Evolutionary conservation across 2,329 filamentous ascomycete species (phyloP).

Genomic region (Fusarium newnesense): DNA sequence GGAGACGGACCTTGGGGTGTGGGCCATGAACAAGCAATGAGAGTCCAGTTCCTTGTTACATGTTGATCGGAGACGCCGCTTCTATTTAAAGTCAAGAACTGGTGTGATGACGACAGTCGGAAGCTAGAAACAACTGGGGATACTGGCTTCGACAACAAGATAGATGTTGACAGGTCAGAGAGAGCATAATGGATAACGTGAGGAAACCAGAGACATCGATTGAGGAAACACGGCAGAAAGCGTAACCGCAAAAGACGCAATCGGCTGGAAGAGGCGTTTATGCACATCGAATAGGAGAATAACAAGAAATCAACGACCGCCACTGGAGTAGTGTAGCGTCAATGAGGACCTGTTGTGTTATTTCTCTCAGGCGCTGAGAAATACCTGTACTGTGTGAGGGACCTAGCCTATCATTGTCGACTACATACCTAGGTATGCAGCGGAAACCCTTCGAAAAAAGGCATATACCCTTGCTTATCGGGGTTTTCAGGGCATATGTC

Average conservation of each 20-base stretch:
- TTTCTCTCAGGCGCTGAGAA: slow-evolving; percentile 1
- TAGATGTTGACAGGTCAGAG: neutral
- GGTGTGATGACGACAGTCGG: neutral
- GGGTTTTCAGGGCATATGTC: slow-evolving; percentile 11
- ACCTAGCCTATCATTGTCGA: slow-evolving; percentile 1
- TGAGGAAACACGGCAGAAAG: slow-evolving; percentile 13
- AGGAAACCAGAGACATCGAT: slow-evolving; percentile 17
- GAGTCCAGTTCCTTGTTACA: slow-evolving; percentile 3
- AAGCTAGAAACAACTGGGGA: neutral
- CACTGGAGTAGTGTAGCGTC: neutral
- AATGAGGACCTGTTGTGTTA: slow-evolving; percentile 7
- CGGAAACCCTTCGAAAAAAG: slow-evolving; percentile 16
- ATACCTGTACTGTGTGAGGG: neutral
- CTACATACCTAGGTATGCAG: slow-evolving; percentile 8
- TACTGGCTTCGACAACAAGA: neutral
- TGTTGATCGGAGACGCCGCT: slow-evolving; percentile 1
- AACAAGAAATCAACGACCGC: neutral
- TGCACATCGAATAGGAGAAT: slow-evolving; percentile 8
- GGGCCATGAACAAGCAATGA: slow-evolving; percentile 18
- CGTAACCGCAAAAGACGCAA: slow-evolving; percentile 6
- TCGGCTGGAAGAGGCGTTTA: neutral
- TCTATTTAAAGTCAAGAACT: neutral
- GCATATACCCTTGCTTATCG: slow-evolving; percentile 26
- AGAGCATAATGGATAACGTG: neutral
- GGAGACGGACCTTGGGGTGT: slow-evolving; percentile 33